Percentiles rank a stretch among this genome's conserved stretches.
Conservation (phyloP, 225 moss, liverwort and hornwort species). For the Anthoceros angustus region DNA sequence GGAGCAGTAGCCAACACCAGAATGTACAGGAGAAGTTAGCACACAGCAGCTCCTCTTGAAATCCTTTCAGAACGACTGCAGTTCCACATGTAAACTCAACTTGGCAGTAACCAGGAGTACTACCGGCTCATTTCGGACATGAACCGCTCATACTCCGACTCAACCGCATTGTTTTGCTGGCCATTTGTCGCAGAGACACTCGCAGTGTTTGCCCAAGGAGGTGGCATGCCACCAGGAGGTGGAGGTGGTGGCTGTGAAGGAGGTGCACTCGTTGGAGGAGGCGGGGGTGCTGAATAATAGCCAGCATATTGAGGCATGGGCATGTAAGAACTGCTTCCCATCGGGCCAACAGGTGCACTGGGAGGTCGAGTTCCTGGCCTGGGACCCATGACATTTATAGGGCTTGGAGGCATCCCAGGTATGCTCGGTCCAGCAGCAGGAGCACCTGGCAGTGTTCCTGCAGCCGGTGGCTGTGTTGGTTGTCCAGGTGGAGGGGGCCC, state of each 20-base stretch:
- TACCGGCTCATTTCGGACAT: conserved; percentile 99
- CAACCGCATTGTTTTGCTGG: conserved; percentile 72
- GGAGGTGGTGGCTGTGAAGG: conserved; percentile 66
- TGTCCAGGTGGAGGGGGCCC: conserved; percentile 41
- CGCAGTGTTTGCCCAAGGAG: conserved; percentile 59
- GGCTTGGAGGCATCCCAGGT: conserved; percentile 47
- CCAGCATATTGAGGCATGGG: conserved; percentile 61
- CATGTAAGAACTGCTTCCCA: conserved; percentile 38
- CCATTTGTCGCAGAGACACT: conserved; percentile 34
- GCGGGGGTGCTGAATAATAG: conserved; percentile 66
- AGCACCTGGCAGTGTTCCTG: conserved; percentile 20
- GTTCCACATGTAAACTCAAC: too few species aligned
- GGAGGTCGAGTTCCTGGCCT: conserved; percentile 57
- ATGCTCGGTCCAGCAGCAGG: conserved; percentile 56
- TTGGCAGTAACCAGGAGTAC: not conserved
- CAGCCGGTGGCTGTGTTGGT: conserved; percentile 5
- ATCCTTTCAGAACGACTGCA: too few species aligned
- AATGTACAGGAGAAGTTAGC: too few species aligned
- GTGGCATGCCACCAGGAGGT: conserved; percentile 45
- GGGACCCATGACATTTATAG: conserved; percentile 36
- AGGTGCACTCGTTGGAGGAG: conserved; percentile 64
- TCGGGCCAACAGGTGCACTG: conserved; percentile 37
- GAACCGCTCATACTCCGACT: conserved; percentile 94
- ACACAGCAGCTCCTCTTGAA: too few species aligned
- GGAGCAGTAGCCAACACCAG: too few species aligned